Evolutionary conservation across 2,329 filamentous ascomycete genomes (phyloP), one percentile per base, ranked within the genome.

Genomic region (Neocucurbitaria cava): DNA sequence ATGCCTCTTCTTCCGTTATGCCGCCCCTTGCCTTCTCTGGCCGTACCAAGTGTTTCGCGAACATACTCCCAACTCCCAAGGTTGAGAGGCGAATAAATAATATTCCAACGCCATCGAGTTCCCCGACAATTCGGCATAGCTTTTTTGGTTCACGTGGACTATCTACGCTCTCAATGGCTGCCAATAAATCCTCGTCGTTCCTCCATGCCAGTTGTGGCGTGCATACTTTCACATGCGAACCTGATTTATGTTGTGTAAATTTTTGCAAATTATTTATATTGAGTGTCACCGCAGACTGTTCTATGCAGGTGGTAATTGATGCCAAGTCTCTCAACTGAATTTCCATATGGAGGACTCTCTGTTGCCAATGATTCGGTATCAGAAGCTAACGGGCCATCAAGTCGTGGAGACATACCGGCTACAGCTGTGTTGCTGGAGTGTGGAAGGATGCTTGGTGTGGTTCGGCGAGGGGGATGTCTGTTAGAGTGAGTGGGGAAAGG

Each of bases 161-260:
- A 42, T 60, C 3, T 44, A 43, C 20, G 31, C 48, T 10, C 8
- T 20, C 18, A 20, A n/a, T n/a, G n/a, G n/a, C n/a, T n/a, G n/a
- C 39, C 48, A 44, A 51, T 51, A 15, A 51, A n/a, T 9, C 11
- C 20, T 15, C 21, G 21, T 6, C 9, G 21, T 18, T n/a, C 15
- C 11, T 13, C n/a, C 2, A 35, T 24, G 28, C 30, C 43, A 2
- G 20, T n/a, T 33, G 21, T 31, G 30, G 43, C 30, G n/a, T 46
- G 43, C 43, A 36, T 28, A 17, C 10, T 2, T 6, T 9, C 43
- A 46, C 43, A 30, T 36, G 30, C 31, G n/a, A 42, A 8, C 11
- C n/a, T 49, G 24, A n/a, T 49, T 18, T 49, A 42, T 26, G 38
- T 13, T 40, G 20, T 47, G 54, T 31, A 30, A 20, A 30, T 26